Percentiles rank a stretch among this genome's conserved stretches.
Evolutionary conservation across 2,329 filamentous ascomycete genomes (phyloP).

Genomic region (Arthrobotrys megalospora): DNA sequence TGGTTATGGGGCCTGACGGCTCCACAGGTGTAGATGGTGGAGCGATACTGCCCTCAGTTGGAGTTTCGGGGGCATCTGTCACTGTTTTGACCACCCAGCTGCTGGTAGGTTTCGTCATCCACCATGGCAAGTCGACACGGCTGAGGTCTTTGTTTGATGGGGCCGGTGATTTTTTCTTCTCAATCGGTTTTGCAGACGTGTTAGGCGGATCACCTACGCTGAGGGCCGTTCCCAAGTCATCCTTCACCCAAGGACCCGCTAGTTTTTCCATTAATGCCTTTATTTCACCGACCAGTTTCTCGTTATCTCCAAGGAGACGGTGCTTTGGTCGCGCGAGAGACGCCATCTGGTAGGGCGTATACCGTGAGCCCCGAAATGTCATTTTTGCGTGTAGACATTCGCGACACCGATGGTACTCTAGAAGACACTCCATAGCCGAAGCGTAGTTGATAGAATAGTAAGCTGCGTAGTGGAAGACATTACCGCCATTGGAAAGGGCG

Average conservation of each 20-base stretch:
- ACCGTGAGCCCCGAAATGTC: slow-evolving; percentile 1
- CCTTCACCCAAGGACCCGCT: slow-evolving; percentile 23
- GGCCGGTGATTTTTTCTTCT: too few species aligned
- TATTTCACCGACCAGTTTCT: slow-evolving; percentile 3
- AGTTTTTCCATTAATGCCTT: slow-evolving; percentile 5
- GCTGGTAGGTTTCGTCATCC: too few species aligned
- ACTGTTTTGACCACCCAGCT: too few species aligned
- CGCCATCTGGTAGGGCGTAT: slow-evolving; percentile 31
- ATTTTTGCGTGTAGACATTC: slow-evolving; percentile 4
- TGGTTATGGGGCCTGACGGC: too few species aligned
- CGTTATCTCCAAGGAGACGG: neutral
- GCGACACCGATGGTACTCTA: slow-evolving; percentile 29
- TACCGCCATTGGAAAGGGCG: neutral
- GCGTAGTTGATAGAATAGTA: slow-evolving; percentile 27
- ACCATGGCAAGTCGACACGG: too few species aligned
- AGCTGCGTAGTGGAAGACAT: slow-evolving; percentile 36
- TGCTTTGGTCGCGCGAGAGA: slow-evolving; percentile 19
- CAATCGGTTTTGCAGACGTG: too few species aligned
- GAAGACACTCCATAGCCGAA: slow-evolving; percentile 20
- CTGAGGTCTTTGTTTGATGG: too few species aligned
- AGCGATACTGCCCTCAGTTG: too few species aligned
- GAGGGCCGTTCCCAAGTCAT: neutral
- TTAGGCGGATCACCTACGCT: too few species aligned
- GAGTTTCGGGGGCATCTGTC: too few species aligned
- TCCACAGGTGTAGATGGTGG: too few species aligned